phyloP scores from a whole-genome alignment of 139 green algal species.

The Tetraselmis chui region DNA sequence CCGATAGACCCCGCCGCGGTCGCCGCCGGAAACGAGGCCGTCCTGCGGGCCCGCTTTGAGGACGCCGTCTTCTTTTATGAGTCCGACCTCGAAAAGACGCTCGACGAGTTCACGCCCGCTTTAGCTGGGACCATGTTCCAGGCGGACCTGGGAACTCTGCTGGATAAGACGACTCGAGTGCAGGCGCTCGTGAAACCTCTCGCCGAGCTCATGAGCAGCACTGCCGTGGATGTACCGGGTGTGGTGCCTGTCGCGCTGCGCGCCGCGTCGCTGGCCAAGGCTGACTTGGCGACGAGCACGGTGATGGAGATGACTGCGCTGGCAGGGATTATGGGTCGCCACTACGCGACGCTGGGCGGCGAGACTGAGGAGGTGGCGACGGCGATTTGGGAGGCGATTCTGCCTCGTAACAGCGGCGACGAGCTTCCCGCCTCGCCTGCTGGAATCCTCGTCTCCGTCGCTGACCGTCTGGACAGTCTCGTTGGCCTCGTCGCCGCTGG shows the following conservation, averaged over 20 bases:
- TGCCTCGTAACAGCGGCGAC: constrained; percentile 81
- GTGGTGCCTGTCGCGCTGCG: constrained; percentile 35
- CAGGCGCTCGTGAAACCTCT: constrained; percentile 61
- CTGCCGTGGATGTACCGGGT: constrained; percentile 38
- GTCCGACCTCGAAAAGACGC: constrained; percentile 64
- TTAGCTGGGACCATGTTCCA: constrained; percentile 84
- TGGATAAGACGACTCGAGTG: constrained; percentile 79
- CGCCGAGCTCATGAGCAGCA: constrained; percentile 32
- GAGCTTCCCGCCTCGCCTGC: constrained; percentile 50
- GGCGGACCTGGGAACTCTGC: constrained; percentile 83
- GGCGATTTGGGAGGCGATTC: constrained; percentile 81
- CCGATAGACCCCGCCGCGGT: constrained; percentile 63
- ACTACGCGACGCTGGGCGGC: constrained; percentile 71
- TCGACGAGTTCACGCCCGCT: constrained; percentile 67
- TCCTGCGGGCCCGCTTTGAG: constrained; percentile 92
- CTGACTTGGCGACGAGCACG: constrained; percentile 83
- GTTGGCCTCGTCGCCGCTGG: constrained; percentile 87
- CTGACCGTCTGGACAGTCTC: constrained; percentile 82
- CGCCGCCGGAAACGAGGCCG: constrained; percentile 84
- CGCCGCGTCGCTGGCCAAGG: constrained; percentile 69
- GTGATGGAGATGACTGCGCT: constrained; percentile 97
- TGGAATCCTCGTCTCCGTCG: constrained; percentile 56
- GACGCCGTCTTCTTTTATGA: constrained; percentile 97
- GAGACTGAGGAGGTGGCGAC: constrained; percentile 37
- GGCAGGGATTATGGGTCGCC: constrained; percentile 87